A percentile compares a stretch with the other conserved stretches of the same genome.
These are phyloP conservation scores for Penicillium olsonii DNA, from an alignment of 2,329 filamentous ascomycete genomes.

Conservation along the genomic window DNA sequence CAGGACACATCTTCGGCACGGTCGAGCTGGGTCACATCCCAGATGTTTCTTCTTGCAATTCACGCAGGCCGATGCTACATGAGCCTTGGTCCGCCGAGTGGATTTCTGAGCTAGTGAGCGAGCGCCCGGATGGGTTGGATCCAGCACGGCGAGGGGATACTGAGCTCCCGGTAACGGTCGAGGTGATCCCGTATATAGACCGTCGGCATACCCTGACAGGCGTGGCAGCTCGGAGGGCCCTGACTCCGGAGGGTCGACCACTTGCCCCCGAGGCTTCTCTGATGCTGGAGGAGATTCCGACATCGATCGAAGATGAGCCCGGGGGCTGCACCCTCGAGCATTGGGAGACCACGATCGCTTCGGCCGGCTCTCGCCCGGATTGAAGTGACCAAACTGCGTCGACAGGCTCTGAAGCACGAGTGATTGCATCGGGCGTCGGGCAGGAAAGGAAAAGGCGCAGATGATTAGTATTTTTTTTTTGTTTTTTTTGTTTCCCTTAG, in stretches of 20 bases:
- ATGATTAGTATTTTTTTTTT: conserved; percentile 2
- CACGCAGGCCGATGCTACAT: conserved; percentile 51
- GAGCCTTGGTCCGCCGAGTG: conserved; percentile 48
- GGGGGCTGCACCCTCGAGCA: conserved; percentile 41
- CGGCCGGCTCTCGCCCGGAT: conserved; percentile 36
- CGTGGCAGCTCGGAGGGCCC: too few species aligned
- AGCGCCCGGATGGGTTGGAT: conserved; percentile 22
- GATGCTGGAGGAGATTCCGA: conserved; percentile 43
- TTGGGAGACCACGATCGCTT: conserved; percentile 38
- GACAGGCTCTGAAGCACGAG: conserved; percentile 43
- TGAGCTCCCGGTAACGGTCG: conserved; percentile 21
- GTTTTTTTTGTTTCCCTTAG: not conserved
- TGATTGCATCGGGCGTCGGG: conserved; percentile 42
- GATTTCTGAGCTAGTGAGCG: conserved; percentile 39
- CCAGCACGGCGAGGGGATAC: conserved; percentile 29
- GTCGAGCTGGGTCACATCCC: conserved; percentile 48
- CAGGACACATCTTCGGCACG: conserved; percentile 48
- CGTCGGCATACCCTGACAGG: conserved; percentile 22
- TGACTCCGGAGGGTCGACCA: too few species aligned
- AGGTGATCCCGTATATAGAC: conserved; percentile 14
- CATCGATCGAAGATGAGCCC: conserved; percentile 47
- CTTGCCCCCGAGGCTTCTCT: conserved; percentile 34
- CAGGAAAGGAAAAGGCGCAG: conserved; percentile 13
- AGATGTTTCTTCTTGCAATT: conserved; percentile 53
- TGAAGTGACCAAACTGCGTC: conserved; percentile 40